phyloP scores from a whole-genome alignment of 306 rosid genomes.

The Trichosanthes truncata region DNA sequence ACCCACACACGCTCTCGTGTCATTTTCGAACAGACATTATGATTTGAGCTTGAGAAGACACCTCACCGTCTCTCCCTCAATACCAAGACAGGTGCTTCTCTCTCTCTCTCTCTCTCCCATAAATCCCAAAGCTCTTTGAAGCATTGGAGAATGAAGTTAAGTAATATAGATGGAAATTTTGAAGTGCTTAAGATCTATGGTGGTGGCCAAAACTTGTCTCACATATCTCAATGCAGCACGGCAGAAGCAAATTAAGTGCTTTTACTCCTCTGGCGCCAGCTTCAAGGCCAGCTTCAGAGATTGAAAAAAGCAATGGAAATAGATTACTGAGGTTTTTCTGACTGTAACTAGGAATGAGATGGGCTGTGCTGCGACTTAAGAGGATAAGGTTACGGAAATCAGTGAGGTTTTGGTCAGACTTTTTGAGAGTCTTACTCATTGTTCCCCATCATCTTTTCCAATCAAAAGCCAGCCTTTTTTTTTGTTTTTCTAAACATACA shows the following conservation, averaged over 20 bases:
- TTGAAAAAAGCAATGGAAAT: constrained; percentile 1
- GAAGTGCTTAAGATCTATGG: not conserved
- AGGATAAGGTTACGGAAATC: constrained; percentile 61
- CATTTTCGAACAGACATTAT: constrained; percentile 21
- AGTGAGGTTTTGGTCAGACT: constrained; percentile 22
- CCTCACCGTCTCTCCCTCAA: constrained; percentile 2
- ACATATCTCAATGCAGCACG: constrained; percentile 6
- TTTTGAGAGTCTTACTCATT: constrained; percentile 19
- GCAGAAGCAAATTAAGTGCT: constrained; percentile 1
- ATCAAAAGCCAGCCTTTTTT: constrained; percentile 34
- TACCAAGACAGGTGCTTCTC: constrained; percentile 10
- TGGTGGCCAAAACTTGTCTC: constrained; percentile 1
- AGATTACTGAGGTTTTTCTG: constrained; percentile 7
- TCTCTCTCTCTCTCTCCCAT: not conserved
- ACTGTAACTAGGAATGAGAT: constrained; percentile 13
- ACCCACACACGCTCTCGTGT: constrained; percentile 19
- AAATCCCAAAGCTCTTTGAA: constrained; percentile 1
- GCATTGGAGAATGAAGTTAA: not conserved
- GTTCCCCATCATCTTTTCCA: constrained; percentile 34
- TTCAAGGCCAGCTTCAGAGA: constrained; percentile 8
- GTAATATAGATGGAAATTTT: not conserved
- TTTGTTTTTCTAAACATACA: not conserved
- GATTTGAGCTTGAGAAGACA: constrained; percentile 29
- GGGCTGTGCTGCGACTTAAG: constrained; percentile 12
- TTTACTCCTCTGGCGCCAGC: constrained; percentile 1